Conservation (phyloP, 1,139 yeast genomes). For the Candida mesenterica region DNA sequence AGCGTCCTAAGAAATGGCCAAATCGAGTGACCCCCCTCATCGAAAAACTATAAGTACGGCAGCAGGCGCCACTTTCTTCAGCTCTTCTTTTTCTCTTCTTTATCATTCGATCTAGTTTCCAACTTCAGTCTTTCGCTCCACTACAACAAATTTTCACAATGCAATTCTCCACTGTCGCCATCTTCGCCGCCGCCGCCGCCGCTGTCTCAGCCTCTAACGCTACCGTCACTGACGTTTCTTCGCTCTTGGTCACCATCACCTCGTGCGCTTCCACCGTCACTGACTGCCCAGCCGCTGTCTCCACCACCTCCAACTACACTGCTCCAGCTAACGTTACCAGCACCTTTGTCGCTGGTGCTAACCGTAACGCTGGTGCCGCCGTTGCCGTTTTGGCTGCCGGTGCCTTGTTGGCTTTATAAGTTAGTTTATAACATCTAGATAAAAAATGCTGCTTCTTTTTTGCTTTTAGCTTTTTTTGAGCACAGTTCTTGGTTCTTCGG, state of each 20-base stretch:
- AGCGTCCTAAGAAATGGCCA: too few relatives aligned
- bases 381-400: conserved; percentile 48
- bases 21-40: too few relatives aligned
- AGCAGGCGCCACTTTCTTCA: too few relatives aligned
- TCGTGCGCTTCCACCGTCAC: conserved; percentile 25
- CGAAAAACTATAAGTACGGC: too few relatives aligned
- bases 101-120: not conserved
- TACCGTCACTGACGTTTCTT: conserved; percentile 18
- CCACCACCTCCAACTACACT: conserved; percentile 19
- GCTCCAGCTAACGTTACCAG: conserved; percentile 32
- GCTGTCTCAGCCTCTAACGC: conserved; percentile 32
- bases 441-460: not conserved
- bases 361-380: conserved; percentile 42
- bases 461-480: not conserved
- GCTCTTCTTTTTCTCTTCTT: too few relatives aligned
- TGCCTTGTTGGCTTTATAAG: conserved; percentile 43
- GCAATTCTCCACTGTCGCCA: conserved; percentile 50
- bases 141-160: conserved; percentile 17
- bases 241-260: conserved; percentile 27
- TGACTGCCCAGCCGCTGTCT: conserved; percentile 25
- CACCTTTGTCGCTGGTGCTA: conserved; percentile 36
- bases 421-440: not conserved
- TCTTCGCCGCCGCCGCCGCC: conserved; percentile 41
- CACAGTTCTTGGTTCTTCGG: not conserved
- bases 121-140: conserved; percentile 27